A percentile compares a stretch with the other conserved stretches of the same genome.
phyloP scores from a whole-genome alignment of 257 asterid species.

The Plantago major region DNA sequence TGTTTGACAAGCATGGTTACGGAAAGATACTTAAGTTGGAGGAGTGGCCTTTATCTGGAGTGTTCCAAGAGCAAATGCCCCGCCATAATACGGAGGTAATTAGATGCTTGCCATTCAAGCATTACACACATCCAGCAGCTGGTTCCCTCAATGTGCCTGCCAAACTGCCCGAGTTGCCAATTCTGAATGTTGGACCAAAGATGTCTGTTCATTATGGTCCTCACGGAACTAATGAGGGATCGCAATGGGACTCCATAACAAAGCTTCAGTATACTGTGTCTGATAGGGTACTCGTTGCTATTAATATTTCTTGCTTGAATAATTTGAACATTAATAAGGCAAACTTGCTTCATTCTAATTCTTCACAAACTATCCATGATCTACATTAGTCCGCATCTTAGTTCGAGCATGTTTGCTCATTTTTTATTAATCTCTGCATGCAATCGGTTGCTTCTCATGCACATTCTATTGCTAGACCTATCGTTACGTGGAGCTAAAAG shows the following conservation, averaged over 20 bases:
- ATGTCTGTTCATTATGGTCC: conserved; percentile 1
- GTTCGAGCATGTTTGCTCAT: not conserved
- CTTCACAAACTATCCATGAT: not conserved
- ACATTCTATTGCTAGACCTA: not conserved
- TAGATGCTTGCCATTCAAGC: conserved; percentile 3
- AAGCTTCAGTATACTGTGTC: not conserved
- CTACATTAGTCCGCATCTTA: not conserved
- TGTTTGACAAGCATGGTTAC: conserved; percentile 3
- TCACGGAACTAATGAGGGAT: not conserved
- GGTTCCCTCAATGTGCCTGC: not conserved
- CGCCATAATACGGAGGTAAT: not conserved
- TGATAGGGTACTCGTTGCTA: conserved; percentile 1
- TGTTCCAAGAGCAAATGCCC: not conserved
- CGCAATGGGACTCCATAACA: not conserved
- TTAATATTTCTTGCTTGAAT: not conserved
- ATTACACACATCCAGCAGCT: not conserved
- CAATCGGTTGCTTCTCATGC: not conserved
- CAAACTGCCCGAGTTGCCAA: too few species aligned
- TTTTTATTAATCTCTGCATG: not conserved
- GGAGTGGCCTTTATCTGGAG: not conserved
- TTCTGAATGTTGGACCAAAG: too few species aligned
- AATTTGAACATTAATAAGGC: not conserved
- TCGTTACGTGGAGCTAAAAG: not conserved
- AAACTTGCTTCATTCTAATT: not conserved
- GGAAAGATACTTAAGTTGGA: not conserved